Evolutionary conservation across 805 yeast species (phyloP), one percentile per base, ranked within the genome.

Genomic region (Saccharomyces mikatae): DNA sequence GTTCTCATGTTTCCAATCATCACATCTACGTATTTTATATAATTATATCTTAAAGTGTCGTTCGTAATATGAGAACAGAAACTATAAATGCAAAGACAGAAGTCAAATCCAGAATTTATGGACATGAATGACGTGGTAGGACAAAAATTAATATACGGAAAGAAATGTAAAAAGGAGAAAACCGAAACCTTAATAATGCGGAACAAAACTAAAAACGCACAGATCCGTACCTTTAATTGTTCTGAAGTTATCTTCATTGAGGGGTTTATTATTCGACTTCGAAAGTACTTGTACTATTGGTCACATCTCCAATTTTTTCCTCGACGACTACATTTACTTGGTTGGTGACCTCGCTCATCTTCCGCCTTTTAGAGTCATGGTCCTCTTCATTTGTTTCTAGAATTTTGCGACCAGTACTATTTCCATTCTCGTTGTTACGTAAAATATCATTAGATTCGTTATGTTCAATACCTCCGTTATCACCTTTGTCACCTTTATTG

Each of bases 331-430:
- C 22, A 36, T 36, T 36, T 11, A 6, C 44, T 36, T 17, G 11
- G 24, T 17, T 21, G 24, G 17, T 36, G 10, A 17, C 44, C 17
- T 36, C 44, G 11, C 17, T 17, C 9, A 36, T 17, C 11, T 36
- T 36, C 22, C 24, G 22, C 17, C 44, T 36, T 17, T 36, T 36
- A n/a, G 44, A 36, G 8, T 36, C 44, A 36, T 36, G 65, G 80
- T 73, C 68, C 75, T 76, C 70, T 46, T 76, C 81, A 48, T 76
- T 76, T 50, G 76, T 75, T 21, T 46, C 29, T 27, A 22, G 5
- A 46, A 26, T 46, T 73, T 79, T 50, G 66, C 69, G 47, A 63
- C 72, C 50, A 31, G 51, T 52, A 30, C 46, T 48, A 48, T 47
- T 50, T 24, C 29, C 36, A 14, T 44, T 31, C 17, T 31, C 53